phyloP scores from a whole-genome alignment of 2,329 filamentous ascomycete genomes.

The Colletotrichum horii region DNA sequence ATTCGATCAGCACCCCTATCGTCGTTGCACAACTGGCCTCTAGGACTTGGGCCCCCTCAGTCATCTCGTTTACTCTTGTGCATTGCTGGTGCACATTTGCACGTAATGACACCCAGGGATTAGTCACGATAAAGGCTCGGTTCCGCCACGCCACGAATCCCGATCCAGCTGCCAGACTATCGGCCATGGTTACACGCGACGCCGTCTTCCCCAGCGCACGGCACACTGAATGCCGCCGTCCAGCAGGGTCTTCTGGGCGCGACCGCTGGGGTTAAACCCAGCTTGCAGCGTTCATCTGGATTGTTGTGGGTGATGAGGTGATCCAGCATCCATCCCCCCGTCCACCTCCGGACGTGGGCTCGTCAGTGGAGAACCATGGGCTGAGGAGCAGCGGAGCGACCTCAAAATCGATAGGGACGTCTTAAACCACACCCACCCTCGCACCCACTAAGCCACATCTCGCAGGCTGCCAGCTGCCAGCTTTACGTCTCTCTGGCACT shows the following conservation, averaged over 20 bases:
- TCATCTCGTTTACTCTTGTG: not conserved
- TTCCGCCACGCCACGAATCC: conserved; percentile 1
- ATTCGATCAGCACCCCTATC: not conserved
- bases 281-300: not conserved
- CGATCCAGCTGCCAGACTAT: conserved; percentile 4
- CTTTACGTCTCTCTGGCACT: no score
- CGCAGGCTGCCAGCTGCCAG: no score
- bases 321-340: not conserved
- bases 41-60: not conserved
- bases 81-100: not conserved
- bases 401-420: not conserved
- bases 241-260: not conserved
- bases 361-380: not conserved
- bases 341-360: not conserved
- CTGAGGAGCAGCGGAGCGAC: not conserved
- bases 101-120: not conserved
- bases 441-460: no score
- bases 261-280: not conserved
- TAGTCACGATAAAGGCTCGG: not conserved
- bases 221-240: conserved; percentile 3
- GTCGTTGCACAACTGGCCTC: not conserved
- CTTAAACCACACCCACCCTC: no score
- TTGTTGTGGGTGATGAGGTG: not conserved
- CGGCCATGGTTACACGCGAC: conserved; percentile 1
- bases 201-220: not conserved